A percentile compares a stretch with the other conserved stretches of the same genome.
phyloP scores from a whole-genome alignment of 2,329 filamentous ascomycete species.

The Cladophialophora immunda region DNA sequence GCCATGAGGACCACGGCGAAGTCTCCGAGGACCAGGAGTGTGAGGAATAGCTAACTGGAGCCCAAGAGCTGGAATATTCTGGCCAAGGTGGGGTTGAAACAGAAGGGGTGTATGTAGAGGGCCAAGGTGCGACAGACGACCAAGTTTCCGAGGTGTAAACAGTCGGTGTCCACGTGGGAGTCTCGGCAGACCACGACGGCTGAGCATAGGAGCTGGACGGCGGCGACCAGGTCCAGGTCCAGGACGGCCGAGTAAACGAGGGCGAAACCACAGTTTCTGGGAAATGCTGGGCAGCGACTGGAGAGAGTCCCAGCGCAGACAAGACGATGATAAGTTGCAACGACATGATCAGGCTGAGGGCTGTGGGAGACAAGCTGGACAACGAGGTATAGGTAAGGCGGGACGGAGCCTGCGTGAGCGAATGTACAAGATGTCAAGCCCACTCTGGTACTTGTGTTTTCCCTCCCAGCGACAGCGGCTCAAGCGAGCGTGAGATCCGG shows the following conservation, averaged over 20 bases:
- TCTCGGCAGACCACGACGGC: constrained; percentile 5
- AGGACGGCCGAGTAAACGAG: not conserved
- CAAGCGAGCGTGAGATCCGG: constrained; percentile 8
- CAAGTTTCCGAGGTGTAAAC: constrained; percentile 12
- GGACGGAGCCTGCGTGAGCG: constrained; percentile 5
- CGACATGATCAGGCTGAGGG: constrained; percentile 3
- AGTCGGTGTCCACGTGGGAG: not conserved
- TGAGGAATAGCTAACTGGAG: not conserved
- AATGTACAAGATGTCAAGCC: constrained; percentile 8
- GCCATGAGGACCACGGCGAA: constrained; percentile 2
- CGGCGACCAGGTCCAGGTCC: constrained; percentile 4
- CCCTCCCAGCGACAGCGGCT: constrained; percentile 4
- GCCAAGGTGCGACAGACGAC: constrained; percentile 5
- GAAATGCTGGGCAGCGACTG: constrained; percentile 6
- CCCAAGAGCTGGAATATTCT: not conserved
- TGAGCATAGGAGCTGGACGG: not conserved
- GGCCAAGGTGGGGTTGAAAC: not conserved
- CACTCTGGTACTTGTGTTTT: not conserved
- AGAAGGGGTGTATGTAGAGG: not conserved
- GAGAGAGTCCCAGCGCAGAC: constrained; percentile 9
- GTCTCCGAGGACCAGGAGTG: not conserved
- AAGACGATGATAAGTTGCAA: constrained; percentile 8
- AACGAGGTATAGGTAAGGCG: not conserved
- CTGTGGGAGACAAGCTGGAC: not conserved
- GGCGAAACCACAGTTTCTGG: not conserved